Conservation (phyloP, 1,284 basidiomycete species). For the Nidula niveotomentosa region DNA sequence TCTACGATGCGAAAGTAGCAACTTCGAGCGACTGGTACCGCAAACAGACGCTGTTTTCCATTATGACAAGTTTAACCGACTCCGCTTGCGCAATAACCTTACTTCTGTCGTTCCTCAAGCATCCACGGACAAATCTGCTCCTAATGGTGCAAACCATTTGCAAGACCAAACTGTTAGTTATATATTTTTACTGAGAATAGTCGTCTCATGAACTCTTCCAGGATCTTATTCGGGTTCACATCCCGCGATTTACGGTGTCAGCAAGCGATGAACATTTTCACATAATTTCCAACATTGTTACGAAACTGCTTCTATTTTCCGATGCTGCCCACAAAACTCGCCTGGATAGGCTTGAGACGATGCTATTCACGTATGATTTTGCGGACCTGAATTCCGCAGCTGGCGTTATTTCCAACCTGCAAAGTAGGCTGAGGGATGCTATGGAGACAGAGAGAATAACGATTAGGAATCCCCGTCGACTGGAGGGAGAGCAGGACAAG, state of each 20-base stretch:
- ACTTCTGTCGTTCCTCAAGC: constrained; percentile 41
- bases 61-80: constrained; percentile 95
- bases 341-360: constrained; percentile 77
- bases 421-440: constrained; percentile 72
- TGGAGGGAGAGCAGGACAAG: constrained; percentile 43
- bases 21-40: constrained; percentile 89
- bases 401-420: constrained; percentile 72
- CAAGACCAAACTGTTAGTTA: constrained; percentile 73
- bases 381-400: constrained; percentile 73
- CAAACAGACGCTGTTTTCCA: constrained; percentile 86
- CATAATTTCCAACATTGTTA: constrained; percentile 87
- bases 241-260: constrained; percentile 88
- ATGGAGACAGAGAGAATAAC: constrained; percentile 61
- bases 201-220: constrained; percentile 22
- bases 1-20: constrained; percentile 75
- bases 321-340: constrained; percentile 83
- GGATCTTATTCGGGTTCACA: constrained; percentile 81
- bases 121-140: constrained; percentile 23
- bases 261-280: constrained; percentile 88
- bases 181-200: neutral
- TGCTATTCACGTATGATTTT: constrained; percentile 92
- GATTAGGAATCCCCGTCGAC: constrained; percentile 29
- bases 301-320: constrained; percentile 85
- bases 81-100: constrained; percentile 78
- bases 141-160: constrained; percentile 57